A percentile compares a stretch with the other conserved stretches of the same genome.
These are phyloP conservation scores for Aspergillus egyptiacus DNA, from an alignment of 495 filamentous ascomycete species.

Conservation along the genomic window DNA sequence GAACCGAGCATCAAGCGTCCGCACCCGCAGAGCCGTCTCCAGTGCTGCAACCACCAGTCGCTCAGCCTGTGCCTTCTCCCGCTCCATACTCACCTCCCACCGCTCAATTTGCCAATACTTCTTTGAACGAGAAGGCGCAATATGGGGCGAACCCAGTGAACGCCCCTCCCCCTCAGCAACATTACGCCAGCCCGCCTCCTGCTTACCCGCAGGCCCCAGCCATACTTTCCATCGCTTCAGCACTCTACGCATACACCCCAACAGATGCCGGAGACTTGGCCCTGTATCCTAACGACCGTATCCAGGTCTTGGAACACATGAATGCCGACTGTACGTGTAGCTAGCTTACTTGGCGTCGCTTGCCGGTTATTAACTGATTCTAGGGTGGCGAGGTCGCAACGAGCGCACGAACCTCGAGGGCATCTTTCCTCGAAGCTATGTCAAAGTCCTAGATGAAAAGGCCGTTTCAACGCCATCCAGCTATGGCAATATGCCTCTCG, in stretches of 20 bases:
- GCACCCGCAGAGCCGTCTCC: constrained; percentile 28
- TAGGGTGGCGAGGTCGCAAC: constrained; percentile 77
- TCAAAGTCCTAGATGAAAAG: constrained; percentile 54
- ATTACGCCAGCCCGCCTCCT: constrained; percentile 48
- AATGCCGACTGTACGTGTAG: constrained; percentile 86
- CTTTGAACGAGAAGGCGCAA: constrained; percentile 50
- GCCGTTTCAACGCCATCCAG: constrained; percentile 27
- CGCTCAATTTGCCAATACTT: constrained; percentile 42
- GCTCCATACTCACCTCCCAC: constrained; percentile 37
- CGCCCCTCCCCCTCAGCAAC: constrained; percentile 25
- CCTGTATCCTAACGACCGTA: constrained; percentile 66
- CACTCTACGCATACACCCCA: constrained; percentile 75
- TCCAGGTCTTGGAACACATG: constrained; percentile 82
- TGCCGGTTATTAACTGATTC: constrained; percentile 19
- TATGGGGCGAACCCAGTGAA: constrained; percentile 4
- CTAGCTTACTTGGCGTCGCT: background rate
- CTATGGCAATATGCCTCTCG: constrained; percentile 50
- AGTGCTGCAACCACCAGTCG: constrained; percentile 22
- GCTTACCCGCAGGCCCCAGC: constrained; percentile 49
- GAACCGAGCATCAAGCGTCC: constrained; percentile 31
- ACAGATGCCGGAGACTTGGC: constrained; percentile 73
- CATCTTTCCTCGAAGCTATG: constrained; percentile 86
- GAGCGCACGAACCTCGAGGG: constrained; percentile 73
- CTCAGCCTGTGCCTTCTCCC: constrained; percentile 32
- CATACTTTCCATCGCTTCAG: constrained; percentile 64